Base-by-base conservation (phyloP, 2,329 filamentous ascomycete genomes). In the Aspergillus novoparasiticus region DNA sequence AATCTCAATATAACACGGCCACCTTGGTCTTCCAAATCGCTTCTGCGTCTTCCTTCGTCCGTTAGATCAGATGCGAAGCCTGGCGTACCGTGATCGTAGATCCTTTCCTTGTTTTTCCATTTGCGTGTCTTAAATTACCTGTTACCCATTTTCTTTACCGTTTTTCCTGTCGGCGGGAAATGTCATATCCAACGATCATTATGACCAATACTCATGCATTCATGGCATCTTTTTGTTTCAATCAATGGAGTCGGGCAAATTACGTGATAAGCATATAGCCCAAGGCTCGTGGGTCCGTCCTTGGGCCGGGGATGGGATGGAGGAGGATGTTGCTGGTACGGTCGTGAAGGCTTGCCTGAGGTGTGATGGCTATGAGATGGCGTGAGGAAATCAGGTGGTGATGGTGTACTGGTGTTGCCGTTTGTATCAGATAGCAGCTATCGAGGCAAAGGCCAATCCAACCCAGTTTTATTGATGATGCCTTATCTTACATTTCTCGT, bases 11-110 rank as follows among this genome's bases (percentile, higher is more conserved):
- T 59, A 60, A 45, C 69, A 68, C 69, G 66, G 66, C 69, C 66
- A 64, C 66, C 63, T 66, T 61, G 66, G 65, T 73, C 69, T 73
- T 71, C 68, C 64, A 67, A 67, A 66, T 68, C 64, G 66, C 67
- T 69, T 67, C 65, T 67, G 65, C 64, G 67, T 72, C 60, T 69
- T 67, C 69, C 68, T 68, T 71, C 66, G 62, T 66, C 68, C 68
- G 72, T 74, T 74, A 76, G 73, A 74, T 72, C 71, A 74, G 70
- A 74, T 74, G 66, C 70, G 73, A 76, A 76, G 74, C 73, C 70
- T 71, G 74, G 74, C 72, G 73, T 76, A 76, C 71, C 72, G 72
- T 75, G 75, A 74, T 76, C 67, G 72, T 78, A 76, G 75, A 77
- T 73, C 70, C 71, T 69, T 72, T 69, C 59, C 59, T 67, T 69